Evolutionary conservation across 129 eudicot genomes (phyloP).

Genomic region (Arctium minus): DNA sequence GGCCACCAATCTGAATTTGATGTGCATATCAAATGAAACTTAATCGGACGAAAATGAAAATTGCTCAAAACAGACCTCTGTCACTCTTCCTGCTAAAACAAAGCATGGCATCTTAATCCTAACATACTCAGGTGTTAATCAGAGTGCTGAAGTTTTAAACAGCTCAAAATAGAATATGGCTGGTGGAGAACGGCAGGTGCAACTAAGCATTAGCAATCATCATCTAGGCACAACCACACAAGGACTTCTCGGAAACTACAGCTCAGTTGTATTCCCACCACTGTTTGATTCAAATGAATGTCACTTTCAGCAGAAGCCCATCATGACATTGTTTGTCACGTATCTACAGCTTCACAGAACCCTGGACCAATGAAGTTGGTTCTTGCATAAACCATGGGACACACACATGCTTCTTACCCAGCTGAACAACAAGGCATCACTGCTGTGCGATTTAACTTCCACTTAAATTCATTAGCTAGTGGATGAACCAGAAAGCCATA

Average conservation of each 20-base stretch:
- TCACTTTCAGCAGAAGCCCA: slow-evolving; percentile 11
- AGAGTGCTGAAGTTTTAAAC: not conserved
- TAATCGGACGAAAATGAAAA: not conserved
- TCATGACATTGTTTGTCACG: not conserved
- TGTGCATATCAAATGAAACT: not conserved
- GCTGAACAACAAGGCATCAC: slow-evolving; percentile 7
- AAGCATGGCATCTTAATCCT: slow-evolving; percentile 11
- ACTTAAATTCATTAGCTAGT: slow-evolving; percentile 1
- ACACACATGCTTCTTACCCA: not conserved
- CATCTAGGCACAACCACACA: not conserved
- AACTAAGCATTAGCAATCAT: slow-evolving; percentile 6
- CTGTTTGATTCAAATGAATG: not conserved
- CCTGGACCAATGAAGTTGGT: not conserved
- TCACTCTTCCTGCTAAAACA: slow-evolving; percentile 17
- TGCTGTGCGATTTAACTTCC: slow-evolving; percentile 3
- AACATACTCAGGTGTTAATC: slow-evolving; percentile 4
- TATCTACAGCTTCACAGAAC: slow-evolving; percentile 6
- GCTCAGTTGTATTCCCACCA: slow-evolving; percentile 8
- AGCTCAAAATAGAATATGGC: not conserved
- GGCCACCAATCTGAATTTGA: slow-evolving; percentile 3
- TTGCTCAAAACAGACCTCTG: slow-evolving; percentile 11
- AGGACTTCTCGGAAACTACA: slow-evolving; percentile 16
- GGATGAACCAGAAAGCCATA: slow-evolving; percentile 8
- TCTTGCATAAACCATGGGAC: not conserved
- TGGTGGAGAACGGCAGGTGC: not conserved